phyloP scores from a whole-genome alignment of 495 filamentous ascomycete genomes.

The Tuber indicum region DNA sequence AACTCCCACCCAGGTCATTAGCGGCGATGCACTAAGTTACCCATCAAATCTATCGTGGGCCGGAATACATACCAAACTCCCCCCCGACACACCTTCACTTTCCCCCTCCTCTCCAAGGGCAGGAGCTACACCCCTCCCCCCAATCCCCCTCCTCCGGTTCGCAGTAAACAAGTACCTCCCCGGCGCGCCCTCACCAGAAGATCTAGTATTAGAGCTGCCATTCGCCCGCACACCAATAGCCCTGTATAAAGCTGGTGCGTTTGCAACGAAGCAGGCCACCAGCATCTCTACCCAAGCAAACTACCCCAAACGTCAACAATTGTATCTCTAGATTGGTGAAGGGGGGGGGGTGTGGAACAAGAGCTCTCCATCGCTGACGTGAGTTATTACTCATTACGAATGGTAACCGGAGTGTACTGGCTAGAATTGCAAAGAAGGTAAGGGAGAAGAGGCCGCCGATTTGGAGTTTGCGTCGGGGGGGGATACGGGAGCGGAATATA shows the following conservation, averaged over 20 bases:
- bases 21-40: neutral
- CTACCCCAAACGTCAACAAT: neutral
- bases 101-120: neutral
- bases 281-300: constrained; percentile 39
- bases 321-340: neutral
- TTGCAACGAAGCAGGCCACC: constrained; percentile 33
- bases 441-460: constrained; percentile 31
- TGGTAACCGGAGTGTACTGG: constrained; percentile 31
- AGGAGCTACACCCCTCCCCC: neutral
- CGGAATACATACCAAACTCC: neutral
- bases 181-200: neutral
- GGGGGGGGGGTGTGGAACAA: constrained; percentile 12
- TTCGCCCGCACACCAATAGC: constrained; percentile 7
- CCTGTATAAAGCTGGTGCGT: constrained; percentile 33
- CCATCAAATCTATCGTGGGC: neutral
- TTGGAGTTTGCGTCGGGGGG: constrained; percentile 24
- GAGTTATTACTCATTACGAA: constrained; percentile 26
- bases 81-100: neutral
- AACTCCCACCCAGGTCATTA: neutral
- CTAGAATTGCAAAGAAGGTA: constrained; percentile 31
- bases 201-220: neutral
- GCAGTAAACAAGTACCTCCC: neutral
- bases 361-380: constrained; percentile 28
- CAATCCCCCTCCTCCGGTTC: neutral
- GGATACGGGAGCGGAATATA: constrained; percentile 17